Evolutionary conservation across 257 asterid species (phyloP).

Genomic region (Solanum sparsipilum): DNA sequence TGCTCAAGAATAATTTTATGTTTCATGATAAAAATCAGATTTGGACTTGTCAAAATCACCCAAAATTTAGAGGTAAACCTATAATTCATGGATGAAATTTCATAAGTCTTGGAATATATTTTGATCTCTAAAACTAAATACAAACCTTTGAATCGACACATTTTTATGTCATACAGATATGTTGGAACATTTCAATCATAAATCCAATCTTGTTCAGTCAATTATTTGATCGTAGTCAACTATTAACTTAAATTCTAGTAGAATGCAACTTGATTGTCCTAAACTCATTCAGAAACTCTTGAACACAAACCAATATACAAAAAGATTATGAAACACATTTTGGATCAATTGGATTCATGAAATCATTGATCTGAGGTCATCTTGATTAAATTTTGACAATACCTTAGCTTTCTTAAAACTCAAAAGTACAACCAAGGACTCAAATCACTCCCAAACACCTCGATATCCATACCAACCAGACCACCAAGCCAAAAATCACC

Average conservation of each 20-base stretch:
- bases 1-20: background rate
- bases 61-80: background rate
- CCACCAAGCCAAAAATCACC: too few species aligned
- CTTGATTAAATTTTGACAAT: background rate
- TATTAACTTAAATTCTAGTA: background rate
- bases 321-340: background rate
- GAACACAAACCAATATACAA: background rate
- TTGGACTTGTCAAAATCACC: background rate
- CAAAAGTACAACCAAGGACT: too few species aligned
- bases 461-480: too few species aligned
- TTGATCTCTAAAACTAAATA: background rate
- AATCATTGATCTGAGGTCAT: background rate
- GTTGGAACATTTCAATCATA: background rate
- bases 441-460: too few species aligned
- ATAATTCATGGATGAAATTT: background rate
- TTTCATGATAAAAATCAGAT: background rate
- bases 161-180: too few species aligned
- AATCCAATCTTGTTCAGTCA: background rate
- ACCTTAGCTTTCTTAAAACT: background rate
- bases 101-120: background rate
- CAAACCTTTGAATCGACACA: background rate
- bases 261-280: background rate
- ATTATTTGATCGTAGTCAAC: background rate
- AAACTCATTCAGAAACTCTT: background rate
- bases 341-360: background rate